Base-by-base conservation (phyloP, 192 early-diverging fungal genomes). In the Bifiguratus adelaidae region DNA sequence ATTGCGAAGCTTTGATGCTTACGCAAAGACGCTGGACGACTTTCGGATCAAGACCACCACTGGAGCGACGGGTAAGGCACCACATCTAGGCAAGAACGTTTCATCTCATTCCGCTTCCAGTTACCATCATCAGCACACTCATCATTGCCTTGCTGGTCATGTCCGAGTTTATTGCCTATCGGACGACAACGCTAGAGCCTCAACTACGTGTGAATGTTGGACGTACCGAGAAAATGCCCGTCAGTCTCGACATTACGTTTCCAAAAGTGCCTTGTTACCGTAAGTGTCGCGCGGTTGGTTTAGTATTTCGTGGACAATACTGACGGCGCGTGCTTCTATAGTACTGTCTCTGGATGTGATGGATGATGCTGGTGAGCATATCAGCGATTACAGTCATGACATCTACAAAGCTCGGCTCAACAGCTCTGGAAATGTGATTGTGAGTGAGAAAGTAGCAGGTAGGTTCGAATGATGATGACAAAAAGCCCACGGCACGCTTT, bases 11-110 rank as follows among this genome's bases (percentile, higher is more conserved):
- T 74, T 87, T 52, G 86, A 91, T 46, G 83, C 77, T n/a, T 99
- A 97, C 52, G 93, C 93, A 9, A 99, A 99, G 56, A 92, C 93
- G 2, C 70, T 95, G 16, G 95, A 99, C 47, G 91, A 99, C 68
- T 94, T 97, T 70, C 74, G 78, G 38, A 68, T 84, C 15, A 82
- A 85, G 55, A 94, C 91, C 7, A 67, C 71, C 27, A 68, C 81
- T 9, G 92, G 91, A 29, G 91, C 85, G 11, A 45, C 68, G 37
- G 77, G 85, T 86, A 74, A 41, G 50, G 29, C 3, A 13, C 2
- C 7, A 19, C 4, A 30, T 16, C 11, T 15, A 12, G n/a, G 18
- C 23, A 18, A 26, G 2, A 6, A 47, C 25, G 16, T 47, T 13
- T 35, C 25, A n/a, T n/a, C n/a, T n/a, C n/a, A n/a, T n/a, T n/a